These are phyloP conservation scores for Malus fusca DNA, from an alignment of 306 rosid species.

Conservation along the genomic window DNA sequence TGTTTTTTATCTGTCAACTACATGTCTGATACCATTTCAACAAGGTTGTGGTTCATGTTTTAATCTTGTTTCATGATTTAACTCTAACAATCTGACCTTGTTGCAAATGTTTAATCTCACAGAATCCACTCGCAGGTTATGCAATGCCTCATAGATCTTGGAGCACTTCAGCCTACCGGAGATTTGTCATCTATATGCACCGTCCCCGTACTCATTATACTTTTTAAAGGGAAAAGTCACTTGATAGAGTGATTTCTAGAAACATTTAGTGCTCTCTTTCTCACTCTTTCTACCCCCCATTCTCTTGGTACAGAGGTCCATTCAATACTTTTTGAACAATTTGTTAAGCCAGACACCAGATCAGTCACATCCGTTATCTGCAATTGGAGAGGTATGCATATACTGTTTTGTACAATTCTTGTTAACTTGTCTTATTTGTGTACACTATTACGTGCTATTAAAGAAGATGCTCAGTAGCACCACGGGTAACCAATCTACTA, in stretches of 20 bases:
- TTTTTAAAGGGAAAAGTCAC: background rate
- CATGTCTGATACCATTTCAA: too few relatives aligned
- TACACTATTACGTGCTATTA: background rate
- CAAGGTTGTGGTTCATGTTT: too few relatives aligned
- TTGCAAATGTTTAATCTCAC: slow-evolving; percentile 11
- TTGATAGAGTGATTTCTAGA: background rate
- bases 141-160: slow-evolving; percentile 64
- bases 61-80: too few relatives aligned
- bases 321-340: slow-evolving; percentile 70
- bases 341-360: slow-evolving; percentile 56
- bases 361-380: slow-evolving; percentile 60
- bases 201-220: background rate
- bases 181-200: slow-evolving; percentile 54
- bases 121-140: slow-evolving; percentile 50
- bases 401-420: background rate
- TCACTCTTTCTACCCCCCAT: background rate
- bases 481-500: background rate
- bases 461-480: background rate
- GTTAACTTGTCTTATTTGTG: background rate
- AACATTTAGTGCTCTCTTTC: background rate
- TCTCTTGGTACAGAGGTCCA: slow-evolving; percentile 72
- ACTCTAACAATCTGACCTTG: background rate
- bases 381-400: slow-evolving; percentile 71
- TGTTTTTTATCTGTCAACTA: too few relatives aligned
- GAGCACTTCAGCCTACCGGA: slow-evolving; percentile 79